These are phyloP conservation scores for Metroxylon sagu DNA, from an alignment of 176 grass and related monocot genomes.

Conservation along the genomic window DNA sequence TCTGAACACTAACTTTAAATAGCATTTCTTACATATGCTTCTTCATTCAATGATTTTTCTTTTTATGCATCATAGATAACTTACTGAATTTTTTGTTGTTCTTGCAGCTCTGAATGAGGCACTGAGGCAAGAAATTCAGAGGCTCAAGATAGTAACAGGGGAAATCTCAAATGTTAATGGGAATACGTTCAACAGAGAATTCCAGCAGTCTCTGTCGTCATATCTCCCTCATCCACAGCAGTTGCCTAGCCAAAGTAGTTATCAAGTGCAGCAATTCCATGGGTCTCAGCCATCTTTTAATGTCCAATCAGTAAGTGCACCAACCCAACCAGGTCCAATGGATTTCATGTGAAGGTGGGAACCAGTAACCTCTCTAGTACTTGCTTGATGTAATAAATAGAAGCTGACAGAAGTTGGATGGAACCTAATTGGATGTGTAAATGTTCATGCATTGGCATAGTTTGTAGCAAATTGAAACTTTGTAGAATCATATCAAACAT, in stretches of 20 bases:
- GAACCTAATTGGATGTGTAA: too few relatives aligned
- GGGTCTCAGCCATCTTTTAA: slow-evolving; percentile 36
- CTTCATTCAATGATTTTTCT: too few relatives aligned
- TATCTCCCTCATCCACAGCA: slow-evolving; percentile 55
- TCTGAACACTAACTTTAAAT: too few relatives aligned
- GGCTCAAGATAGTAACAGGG: slow-evolving; percentile 24
- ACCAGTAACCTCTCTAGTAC: too few relatives aligned
- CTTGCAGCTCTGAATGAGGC: slow-evolving; percentile 16
- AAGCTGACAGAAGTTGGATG: too few relatives aligned
- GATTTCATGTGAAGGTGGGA: slow-evolving; percentile 70
- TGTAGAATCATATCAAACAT: too few relatives aligned
- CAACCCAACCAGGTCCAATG: slow-evolving; percentile 63
- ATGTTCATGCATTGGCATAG: too few relatives aligned
- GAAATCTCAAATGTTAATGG: slow-evolving; percentile 59
- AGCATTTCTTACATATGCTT: too few relatives aligned
- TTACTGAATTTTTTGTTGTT: neutral
- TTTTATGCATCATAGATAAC: neutral
- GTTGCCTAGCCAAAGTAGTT: slow-evolving; percentile 36
- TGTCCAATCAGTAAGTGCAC: slow-evolving; percentile 43
- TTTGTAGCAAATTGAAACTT: too few relatives aligned
- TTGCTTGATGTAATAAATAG: too few relatives aligned
- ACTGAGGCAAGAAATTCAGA: slow-evolving; percentile 19
- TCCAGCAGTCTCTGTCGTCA: slow-evolving; percentile 44
- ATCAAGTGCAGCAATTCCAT: slow-evolving; percentile 29
- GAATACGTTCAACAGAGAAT: slow-evolving; percentile 39